Evolutionary conservation across 768 basidiomycete species (phyloP), one percentile per base, ranked within the genome.

Genomic region (Lactifluus piperatus): DNA sequence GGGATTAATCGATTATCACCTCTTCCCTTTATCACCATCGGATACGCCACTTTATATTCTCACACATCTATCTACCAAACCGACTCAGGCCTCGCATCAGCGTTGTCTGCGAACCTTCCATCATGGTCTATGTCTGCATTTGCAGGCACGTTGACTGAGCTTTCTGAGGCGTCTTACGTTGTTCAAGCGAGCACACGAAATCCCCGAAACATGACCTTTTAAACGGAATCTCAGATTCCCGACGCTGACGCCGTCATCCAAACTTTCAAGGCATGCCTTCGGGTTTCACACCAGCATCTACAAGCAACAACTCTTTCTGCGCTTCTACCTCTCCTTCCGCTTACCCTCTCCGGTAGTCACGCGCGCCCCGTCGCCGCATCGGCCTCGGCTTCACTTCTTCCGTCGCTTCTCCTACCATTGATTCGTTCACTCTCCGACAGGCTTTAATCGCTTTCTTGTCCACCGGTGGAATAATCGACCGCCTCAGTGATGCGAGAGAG

Each of bases 201-300:
- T n/a, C n/a, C n/a, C n/a, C n/a, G n/a, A n/a, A n/a, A n/a, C n/a
- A n/a, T n/a, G n/a, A n/a, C n/a, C n/a, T n/a, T n/a, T n/a, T n/a
- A n/a, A n/a, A n/a, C n/a, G n/a, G n/a, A n/a, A n/a, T n/a, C n/a
- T n/a, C n/a, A n/a, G n/a, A n/a, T 94, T 55, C 68, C 78, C 27
- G 90, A 92, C 68, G 71, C 83, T 8, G 92, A 94, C 67, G 73
- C 76, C 39, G 75, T 93, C 68, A 79, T 93, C 60, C 74, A 75
- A 57, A 75, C 79, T 39, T 77, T 94, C 68, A 91, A 88, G 71
- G 67, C 83, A 37, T 89, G 84, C 65, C 79, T 94, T 65, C 82
- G 88, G 65, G 84, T 84, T 45, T 79, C 90, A 47, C 91, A 94
- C 73, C 84, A 89, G 67, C 89, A 91, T 66, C 75, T 94, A 41